Evolutionary conservation across 305 asterid genomes (phyloP).

Genomic region (Galium porrigens): DNA sequence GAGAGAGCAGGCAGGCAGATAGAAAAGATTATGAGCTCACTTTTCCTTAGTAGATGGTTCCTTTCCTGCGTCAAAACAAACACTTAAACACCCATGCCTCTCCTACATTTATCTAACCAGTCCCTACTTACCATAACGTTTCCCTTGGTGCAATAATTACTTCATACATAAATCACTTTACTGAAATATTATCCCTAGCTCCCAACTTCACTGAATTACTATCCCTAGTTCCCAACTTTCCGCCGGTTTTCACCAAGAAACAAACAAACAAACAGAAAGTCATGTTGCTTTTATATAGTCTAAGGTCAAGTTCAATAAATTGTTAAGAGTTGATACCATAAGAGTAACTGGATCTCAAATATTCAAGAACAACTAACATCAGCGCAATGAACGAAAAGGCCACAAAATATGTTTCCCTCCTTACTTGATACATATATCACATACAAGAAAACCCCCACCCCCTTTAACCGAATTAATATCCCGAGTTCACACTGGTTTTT

Average conservation of each 20-base stretch:
- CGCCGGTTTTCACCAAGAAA: not conserved
- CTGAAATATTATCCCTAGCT: too few relatives aligned
- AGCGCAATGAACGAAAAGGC: too few relatives aligned
- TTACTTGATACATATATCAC: too few relatives aligned
- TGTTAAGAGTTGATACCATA: too few relatives aligned
- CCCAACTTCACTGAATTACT: too few relatives aligned
- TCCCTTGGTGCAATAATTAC: not conserved
- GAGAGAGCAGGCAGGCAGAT: conserved; percentile 48
- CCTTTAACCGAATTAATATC: too few relatives aligned
- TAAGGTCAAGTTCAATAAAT: too few relatives aligned
- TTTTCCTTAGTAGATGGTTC: conserved; percentile 41
- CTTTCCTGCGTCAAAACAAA: conserved; percentile 89
- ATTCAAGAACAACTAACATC: too few relatives aligned
- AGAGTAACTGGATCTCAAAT: too few relatives aligned
- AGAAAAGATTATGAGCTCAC: conserved; percentile 54
- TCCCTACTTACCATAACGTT: not conserved
- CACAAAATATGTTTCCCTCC: too few relatives aligned
- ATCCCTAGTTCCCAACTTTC: not conserved
- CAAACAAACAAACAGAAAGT: not conserved
- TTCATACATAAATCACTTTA: not conserved
- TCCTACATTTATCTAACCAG: conserved; percentile 21
- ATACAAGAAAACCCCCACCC: too few relatives aligned
- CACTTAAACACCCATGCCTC: conserved; percentile 44
- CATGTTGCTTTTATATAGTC: not conserved
- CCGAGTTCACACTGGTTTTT: too few relatives aligned